Evolutionary conservation across 257 asterid genomes (phyloP), one percentile per base, ranked within the genome.

Genomic region (Nicotiana knightiana): DNA sequence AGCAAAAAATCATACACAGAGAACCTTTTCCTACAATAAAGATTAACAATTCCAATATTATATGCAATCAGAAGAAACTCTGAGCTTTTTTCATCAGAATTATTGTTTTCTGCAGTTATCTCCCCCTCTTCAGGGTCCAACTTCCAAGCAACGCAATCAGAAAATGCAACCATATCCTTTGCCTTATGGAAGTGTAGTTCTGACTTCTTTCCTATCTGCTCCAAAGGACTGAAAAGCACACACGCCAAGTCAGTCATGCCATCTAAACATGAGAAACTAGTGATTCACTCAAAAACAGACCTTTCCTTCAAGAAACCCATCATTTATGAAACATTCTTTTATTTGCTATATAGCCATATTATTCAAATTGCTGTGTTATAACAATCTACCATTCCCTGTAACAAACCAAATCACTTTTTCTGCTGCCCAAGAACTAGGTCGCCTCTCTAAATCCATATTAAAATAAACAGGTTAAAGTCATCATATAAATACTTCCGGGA

Each of bases 141-240:
- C 77, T 37, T 68, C 57, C 77, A 68, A 39, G 57, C 11, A 68
- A 37, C 17, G 43, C 8, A 39, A 39, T 39, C 32, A 68, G 37
- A 18, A 39, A 39, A n/a, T 11, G 57, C 57, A n/a, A 21, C 5
- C 33, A n/a, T 39, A 39, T 68, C 17, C 1, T 81, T 39, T 51
- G 73, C 48, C 80, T 95, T 90, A 95, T 12, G 99, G 98, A 82
- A 95, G 98, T 65, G 77, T 85, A 3, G 90, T 84, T 86, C 94
- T 91, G 78, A 95, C 54, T 82, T 93, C 97, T 88, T 91, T 95
- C 85, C 96, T 90, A 86, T 93, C 97, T 54, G 96, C 93, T 86
- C 99, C 98, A 80, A 84, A 93, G 2, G 95, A 85, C 99, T 95
- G 97, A 86, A 87, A 84, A 2, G 77, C 43, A 51, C 48, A 76